Percentiles rank a stretch among this genome's conserved stretches.
phyloP scores from a whole-genome alignment of 1,284 basidiomycete genomes.

The Leccinum griseonigrum region DNA sequence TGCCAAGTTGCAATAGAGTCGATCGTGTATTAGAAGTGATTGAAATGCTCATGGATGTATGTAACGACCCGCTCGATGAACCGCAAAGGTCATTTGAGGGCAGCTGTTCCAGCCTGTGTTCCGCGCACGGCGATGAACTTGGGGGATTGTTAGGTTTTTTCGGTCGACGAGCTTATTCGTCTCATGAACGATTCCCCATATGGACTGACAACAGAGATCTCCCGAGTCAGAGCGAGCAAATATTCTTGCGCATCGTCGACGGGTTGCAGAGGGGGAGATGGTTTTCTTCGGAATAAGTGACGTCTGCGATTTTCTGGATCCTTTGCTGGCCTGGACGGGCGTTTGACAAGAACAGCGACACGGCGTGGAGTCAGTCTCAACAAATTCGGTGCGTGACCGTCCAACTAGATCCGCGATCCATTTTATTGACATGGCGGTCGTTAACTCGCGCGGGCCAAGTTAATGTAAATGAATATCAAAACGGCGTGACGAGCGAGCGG shows the following conservation, averaged over 20 bases:
- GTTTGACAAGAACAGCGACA: conserved; percentile 81
- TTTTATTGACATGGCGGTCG: background rate
- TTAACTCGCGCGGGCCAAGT: conserved; percentile 68
- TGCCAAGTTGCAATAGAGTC: conserved; percentile 23
- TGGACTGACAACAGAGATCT: conserved; percentile 78
- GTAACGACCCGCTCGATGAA: no score
- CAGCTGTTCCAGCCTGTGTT: background rate
- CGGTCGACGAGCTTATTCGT: conserved; percentile 81
- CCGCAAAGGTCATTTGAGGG: conserved; percentile 50
- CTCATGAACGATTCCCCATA: conserved; percentile 50
- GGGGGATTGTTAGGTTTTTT: conserved; percentile 50
- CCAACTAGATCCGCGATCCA: background rate
- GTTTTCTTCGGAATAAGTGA: conserved; percentile 73
- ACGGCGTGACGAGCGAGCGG: conserved; percentile 29
- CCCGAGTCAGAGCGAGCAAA: conserved; percentile 55
- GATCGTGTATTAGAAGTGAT: no score
- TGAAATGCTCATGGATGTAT: no score
- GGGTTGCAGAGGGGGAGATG: conserved; percentile 84
- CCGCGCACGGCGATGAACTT: background rate
- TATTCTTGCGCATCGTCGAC: conserved; percentile 68
- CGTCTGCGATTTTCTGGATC: conserved; percentile 81
- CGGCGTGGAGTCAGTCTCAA: conserved; percentile 81
- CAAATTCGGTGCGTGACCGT: conserved; percentile 67
- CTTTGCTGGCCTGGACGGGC: conserved; percentile 91
- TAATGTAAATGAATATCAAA: conserved; percentile 62